These are phyloP conservation scores for Vachellia collinsii DNA, from an alignment of 306 rosid species.

Conservation along the genomic window DNA sequence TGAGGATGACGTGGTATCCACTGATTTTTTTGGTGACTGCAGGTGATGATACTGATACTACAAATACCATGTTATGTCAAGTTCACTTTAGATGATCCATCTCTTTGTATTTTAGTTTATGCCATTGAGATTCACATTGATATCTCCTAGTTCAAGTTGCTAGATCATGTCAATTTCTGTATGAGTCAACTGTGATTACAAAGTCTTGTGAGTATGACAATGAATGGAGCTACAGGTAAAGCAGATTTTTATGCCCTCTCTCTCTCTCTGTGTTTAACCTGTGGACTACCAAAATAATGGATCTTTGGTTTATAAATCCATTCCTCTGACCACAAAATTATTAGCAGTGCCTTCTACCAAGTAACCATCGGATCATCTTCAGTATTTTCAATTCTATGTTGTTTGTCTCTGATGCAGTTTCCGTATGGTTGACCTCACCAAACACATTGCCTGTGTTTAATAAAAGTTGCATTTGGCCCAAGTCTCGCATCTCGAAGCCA, in stretches of 20 bases:
- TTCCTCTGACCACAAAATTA: slow-evolving; percentile 1
- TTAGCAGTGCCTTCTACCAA: neutral
- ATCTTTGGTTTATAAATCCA: neutral
- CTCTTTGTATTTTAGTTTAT: neutral
- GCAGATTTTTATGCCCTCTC: neutral
- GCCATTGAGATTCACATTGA: neutral
- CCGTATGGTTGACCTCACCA: slow-evolving; percentile 57
- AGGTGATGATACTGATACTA: slow-evolving; percentile 42
- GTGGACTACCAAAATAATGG: neutral
- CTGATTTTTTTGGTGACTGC: slow-evolving; percentile 61
- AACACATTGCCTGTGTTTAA: slow-evolving; percentile 52
- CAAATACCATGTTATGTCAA: neutral
- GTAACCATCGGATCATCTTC: neutral
- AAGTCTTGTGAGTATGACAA: slow-evolving; percentile 44
- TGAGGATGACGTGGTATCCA: slow-evolving; percentile 59
- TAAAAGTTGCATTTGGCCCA: neutral
- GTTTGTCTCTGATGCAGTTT: slow-evolving; percentile 32
- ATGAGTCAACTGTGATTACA: neutral
- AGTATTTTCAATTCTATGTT: neutral
- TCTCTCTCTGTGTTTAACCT: neutral
- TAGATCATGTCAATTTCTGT: neutral
- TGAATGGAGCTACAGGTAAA: slow-evolving; percentile 67
- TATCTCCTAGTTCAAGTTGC: neutral
- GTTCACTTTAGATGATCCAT: neutral
- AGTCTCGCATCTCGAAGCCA: neutral